Base-by-base conservation (phyloP, 2,329 filamentous ascomycete genomes). In the Pseudogymnoascus sp. region DNA sequence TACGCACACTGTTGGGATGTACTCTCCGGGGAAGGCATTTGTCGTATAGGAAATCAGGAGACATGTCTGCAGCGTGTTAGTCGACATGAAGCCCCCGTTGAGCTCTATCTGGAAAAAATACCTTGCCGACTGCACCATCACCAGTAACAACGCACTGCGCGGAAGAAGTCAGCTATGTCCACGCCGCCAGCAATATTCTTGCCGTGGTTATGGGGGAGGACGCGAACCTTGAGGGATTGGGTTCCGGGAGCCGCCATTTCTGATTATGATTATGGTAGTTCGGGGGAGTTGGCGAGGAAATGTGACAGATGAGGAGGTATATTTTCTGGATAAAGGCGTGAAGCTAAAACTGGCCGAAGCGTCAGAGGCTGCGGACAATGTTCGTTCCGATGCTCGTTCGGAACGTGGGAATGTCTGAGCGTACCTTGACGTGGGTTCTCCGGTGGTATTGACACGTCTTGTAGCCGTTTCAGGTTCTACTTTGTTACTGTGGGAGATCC, bases 1-100 rank as follows among this genome's bases (percentile, higher is more conserved):
- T 46, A 67, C 89, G 78, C 80, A 95, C 90, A 99, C 95, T 72
- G 95, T 99, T 70, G 95, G 95, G 72, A 99, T 98, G 79, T 99
- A 99, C 83, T 99, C 95, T 78, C 95, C 95, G n/a, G 95, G 95
- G 77, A 99, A 99, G 69, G 95, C 95, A 81, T 98, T 99, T 68
- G 95, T 99, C 68, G 95, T 98, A 81, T 99, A 99, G 61, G 93
- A 98, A 76, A 99, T 99, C 72, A 99, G 88, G 65, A 99, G 88
- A 82, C 95, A 99, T 83, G 95, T 99, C 93, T 97, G 66, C 41
- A 50, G 59, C 46, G 37, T 59, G 72, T 77, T 70, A 77, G 75
- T 66, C 63, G 69, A 41, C 62, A 61, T 60, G 61, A 64, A 60
- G 16, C 28, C n/a, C 22, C 22, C 26, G 8, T 26, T 26, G 46